Base-by-base conservation (phyloP, 2,329 filamentous ascomycete genomes). In the Colletotrichum ledebouriae region DNA sequence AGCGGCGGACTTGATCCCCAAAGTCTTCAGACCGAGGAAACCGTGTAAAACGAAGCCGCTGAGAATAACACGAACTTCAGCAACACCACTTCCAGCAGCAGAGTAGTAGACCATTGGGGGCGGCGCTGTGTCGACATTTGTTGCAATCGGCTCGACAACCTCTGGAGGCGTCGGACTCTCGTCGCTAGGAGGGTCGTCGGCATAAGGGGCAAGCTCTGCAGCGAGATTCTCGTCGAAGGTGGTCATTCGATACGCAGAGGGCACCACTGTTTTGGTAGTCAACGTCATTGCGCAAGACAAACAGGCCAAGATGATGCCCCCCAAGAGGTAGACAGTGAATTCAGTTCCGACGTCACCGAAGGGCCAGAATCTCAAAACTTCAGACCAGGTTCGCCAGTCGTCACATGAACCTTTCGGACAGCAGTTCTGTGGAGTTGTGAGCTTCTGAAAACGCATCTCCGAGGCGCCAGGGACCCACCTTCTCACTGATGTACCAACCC, bases 41-140 rank as follows among this genome's bases (percentile, higher is more conserved):
- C 96, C 95, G 83, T 98, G 96, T 63, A 99, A 84, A 63, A 99
- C 95, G 75, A 98, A 99, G 6, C 96, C 96, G 74, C 94, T 98
- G n/a, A 98, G 87, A 67, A 98, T 98, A 68, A 98, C 96, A 72
- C 96, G 94, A 63, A 98, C 95, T 81, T 99, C 96, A 6, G 96
- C 96, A 12, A 99, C 96, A 73, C 96, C 96, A 79, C 94, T 97
- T 56, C 96, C 96, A 47, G 95, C 95, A 67, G 95, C 96, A 7
- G 96, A 94, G 78, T 98, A 99, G 79, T 97, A 99, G 5, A 95
- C 87, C 91, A 97, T 97, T 1, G 93, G 92, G 2, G 91, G 87
- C 0, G 83, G 79, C 2, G 63, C 56, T 1, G 75, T 74, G 13
- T 62, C 78, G 70, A 60, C 79, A 71, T 71, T 80, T 2, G 53